Evolutionary conservation across 805 yeast species (phyloP).

Genomic region (Candida anglica): DNA sequence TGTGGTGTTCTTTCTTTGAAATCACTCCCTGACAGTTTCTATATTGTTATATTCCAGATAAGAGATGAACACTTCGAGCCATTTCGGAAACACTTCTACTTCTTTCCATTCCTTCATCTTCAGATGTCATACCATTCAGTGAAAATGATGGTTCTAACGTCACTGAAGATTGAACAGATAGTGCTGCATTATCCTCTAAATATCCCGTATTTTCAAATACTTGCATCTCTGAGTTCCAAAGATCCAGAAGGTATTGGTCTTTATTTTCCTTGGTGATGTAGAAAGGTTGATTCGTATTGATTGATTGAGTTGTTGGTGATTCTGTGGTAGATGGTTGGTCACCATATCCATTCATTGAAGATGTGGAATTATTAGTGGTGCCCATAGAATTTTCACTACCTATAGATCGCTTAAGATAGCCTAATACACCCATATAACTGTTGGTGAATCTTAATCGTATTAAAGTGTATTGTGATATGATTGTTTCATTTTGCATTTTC

Average conservation of each 20-base stretch:
- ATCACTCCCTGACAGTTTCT: too few relatives aligned
- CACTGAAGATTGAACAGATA: too few relatives aligned
- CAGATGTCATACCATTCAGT: background rate
- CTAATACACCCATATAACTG: conserved; percentile 20
- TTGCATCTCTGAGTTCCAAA: conserved; percentile 11
- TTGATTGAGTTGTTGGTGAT: too few relatives aligned
- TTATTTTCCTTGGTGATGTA: conserved; percentile 9
- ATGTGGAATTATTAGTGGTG: too few relatives aligned
- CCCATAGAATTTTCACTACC: too few relatives aligned
- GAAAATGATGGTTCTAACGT: background rate
- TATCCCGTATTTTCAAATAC: background rate
- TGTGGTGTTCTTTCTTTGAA: too few relatives aligned
- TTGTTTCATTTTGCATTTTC: conserved; percentile 34
- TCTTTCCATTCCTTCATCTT: conserved; percentile 1
- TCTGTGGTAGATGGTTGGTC: too few relatives aligned
- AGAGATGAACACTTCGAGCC: too few relatives aligned
- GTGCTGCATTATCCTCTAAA: too few relatives aligned
- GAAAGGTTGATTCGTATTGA: too few relatives aligned
- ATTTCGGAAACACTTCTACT: conserved; percentile 1
- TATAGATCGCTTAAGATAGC: conserved; percentile 19
- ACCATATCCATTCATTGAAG: too few relatives aligned
- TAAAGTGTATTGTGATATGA: conserved; percentile 32
- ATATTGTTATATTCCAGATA: too few relatives aligned
- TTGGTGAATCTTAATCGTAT: conserved; percentile 31
- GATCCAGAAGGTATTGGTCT: conserved; percentile 6